Base-by-base conservation (phyloP, 2,329 filamentous ascomycete species). In the Dactylella cylindrospora region DNA sequence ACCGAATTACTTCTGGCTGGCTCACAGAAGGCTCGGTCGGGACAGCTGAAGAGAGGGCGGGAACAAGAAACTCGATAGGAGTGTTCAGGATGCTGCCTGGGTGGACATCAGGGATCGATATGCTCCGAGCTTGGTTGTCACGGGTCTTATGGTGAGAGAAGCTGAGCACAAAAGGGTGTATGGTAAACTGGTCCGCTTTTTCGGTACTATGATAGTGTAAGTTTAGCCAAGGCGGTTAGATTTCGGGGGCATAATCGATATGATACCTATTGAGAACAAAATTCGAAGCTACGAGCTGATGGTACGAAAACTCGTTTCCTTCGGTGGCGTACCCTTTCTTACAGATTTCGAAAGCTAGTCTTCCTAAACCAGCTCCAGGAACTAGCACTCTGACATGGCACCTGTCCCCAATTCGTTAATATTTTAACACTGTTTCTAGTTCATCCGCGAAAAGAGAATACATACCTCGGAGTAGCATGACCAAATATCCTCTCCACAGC, bases 301-400 rank as follows among this genome's bases (percentile, higher is more conserved):
- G 93, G 70, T 95, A 97, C 2, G 90, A 96, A 64, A 97, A 95
- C 74, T 98, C 88, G 29, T 69, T 69, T 6, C 65, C 67, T 40
- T 69, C 67, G 9, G 43, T 23, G 2, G 22, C 25, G 38, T 76
- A 94, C 8, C 93, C 90, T 1, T 76, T 77, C 22, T 76, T 76
- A 70, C 85, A 89, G 10, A 97, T 77, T 36, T 98, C 93, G 69
- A 94, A 95, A 0, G 97, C 88, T 1, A 97, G 76, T 10, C 93
- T 81, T 2, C 89, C 93, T 1, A 98, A 77, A 0, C 93, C 93
- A 3, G 91, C 90, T 0, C 93, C 93, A 0, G 93, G 93, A 0
- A 97, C 84, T 0, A 98, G 79, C 0, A 98, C 83, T 36, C 78
- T 82, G 40, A 86, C 70, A 33, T 68, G 70, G 35, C 67, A 66